Evolutionary conservation across 2,329 filamentous ascomycete species (phyloP).

Genomic region (Pezicula neosporulosa): DNA sequence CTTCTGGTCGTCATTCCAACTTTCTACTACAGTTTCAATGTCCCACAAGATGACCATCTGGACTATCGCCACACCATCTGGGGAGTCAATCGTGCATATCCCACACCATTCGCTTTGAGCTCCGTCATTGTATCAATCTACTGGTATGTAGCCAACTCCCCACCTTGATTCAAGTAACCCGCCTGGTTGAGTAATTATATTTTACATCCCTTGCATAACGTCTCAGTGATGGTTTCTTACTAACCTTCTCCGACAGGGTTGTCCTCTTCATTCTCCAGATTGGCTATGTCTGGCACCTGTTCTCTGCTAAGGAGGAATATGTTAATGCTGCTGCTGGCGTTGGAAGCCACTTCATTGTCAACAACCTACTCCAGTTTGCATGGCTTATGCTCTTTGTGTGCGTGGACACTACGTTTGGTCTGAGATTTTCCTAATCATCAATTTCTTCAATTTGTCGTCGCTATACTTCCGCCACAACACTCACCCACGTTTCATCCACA

Average conservation of each 20-base stretch:
- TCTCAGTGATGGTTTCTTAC: not conserved
- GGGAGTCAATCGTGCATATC: slow-evolving; percentile 64
- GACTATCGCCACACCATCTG: slow-evolving; percentile 62
- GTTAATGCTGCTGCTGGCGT: slow-evolving; percentile 72
- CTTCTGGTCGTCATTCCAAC: slow-evolving; percentile 67
- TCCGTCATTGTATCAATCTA: slow-evolving; percentile 64
- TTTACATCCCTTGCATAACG: too few species aligned
- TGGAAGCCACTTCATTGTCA: slow-evolving; percentile 78
- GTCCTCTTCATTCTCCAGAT: slow-evolving; percentile 72
- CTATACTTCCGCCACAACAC: slow-evolving; percentile 79
- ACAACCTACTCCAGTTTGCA: slow-evolving; percentile 78
- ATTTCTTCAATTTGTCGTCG: slow-evolving; percentile 75
- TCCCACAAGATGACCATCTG: slow-evolving; percentile 56
- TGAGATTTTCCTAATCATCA: slow-evolving; percentile 72
- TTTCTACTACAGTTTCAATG: slow-evolving; percentile 69
- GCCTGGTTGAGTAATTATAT: too few species aligned
- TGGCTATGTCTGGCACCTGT: slow-evolving; percentile 74
- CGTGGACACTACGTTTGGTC: slow-evolving; percentile 71
- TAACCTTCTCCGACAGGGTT: slow-evolving; percentile 45
- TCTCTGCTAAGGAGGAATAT: slow-evolving; percentile 59
- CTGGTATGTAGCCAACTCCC: slow-evolving; percentile 52
- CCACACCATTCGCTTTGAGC: slow-evolving; percentile 75
- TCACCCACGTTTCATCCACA: slow-evolving; percentile 72
- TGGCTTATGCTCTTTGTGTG: slow-evolving; percentile 82
- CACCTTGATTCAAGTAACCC: not conserved